phyloP scores from a whole-genome alignment of 2,329 filamentous ascomycete genomes.

The Scytalidium lignicola region DNA sequence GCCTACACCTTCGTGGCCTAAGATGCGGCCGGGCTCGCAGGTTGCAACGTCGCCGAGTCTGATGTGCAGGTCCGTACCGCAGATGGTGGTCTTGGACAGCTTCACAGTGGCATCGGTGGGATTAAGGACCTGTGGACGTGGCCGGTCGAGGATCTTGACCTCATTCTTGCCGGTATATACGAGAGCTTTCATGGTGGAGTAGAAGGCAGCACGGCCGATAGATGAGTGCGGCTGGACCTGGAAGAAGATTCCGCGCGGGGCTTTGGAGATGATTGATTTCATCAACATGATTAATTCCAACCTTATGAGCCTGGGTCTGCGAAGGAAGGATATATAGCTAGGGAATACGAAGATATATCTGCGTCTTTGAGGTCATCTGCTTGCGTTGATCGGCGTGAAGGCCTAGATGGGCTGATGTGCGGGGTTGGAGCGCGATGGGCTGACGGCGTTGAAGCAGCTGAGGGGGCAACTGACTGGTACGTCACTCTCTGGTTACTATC shows the following conservation, averaged over 20 bases:
- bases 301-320: too few relatives aligned
- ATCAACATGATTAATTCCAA: neutral
- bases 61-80: slow-evolving; percentile 53
- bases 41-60: slow-evolving; percentile 47
- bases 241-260: neutral
- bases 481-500: too few relatives aligned
- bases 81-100: slow-evolving; percentile 44
- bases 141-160: slow-evolving; percentile 55
- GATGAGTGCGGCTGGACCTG: neutral
- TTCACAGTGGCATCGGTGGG: slow-evolving; percentile 46
- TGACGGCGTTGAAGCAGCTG: too few relatives aligned
- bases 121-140: slow-evolving; percentile 34
- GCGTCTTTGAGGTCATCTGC: too few relatives aligned
- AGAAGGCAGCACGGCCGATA: neutral
- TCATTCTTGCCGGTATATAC: slow-evolving; percentile 76
- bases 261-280: neutral
- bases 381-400: too few relatives aligned
- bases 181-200: slow-evolving; percentile 63
- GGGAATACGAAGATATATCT: too few relatives aligned
- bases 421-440: too few relatives aligned
- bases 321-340: too few relatives aligned
- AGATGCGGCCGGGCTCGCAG: slow-evolving; percentile 37
- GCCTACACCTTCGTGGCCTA: slow-evolving; percentile 51
- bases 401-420: too few relatives aligned
- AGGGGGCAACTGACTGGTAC: too few relatives aligned